Conservation (phyloP, 257 asterid species). For the Ocimum tenuiflorum region DNA sequence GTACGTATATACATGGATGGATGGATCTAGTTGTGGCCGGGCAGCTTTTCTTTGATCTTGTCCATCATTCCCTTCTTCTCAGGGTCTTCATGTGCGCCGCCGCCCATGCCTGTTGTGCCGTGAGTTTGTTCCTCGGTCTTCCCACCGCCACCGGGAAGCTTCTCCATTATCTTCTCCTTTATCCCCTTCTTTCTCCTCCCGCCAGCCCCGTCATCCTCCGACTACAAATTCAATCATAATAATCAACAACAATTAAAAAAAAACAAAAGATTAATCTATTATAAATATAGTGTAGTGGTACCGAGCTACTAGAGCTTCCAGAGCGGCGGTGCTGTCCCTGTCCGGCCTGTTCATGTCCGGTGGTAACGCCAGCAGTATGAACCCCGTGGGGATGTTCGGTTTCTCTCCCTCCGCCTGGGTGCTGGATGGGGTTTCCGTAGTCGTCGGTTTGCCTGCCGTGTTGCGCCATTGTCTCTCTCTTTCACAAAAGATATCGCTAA, state of each 20-base stretch:
- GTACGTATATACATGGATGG: neutral
- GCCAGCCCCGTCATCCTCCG: conserved; percentile 50
- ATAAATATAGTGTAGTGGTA: neutral
- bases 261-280: neutral
- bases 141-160: conserved; percentile 38
- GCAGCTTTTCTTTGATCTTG: conserved; percentile 76
- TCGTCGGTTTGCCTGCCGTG: conserved; percentile 54
- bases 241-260: neutral
- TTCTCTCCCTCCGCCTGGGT: conserved; percentile 28
- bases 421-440: conserved; percentile 32
- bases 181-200: conserved; percentile 59
- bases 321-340: conserved; percentile 34
- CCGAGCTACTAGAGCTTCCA: conserved; percentile 47
- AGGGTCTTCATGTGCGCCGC: conserved; percentile 19
- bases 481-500: neutral
- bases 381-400: conserved; percentile 26
- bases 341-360: conserved; percentile 18
- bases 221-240: too few relatives aligned
- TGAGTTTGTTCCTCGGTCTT: too few relatives aligned
- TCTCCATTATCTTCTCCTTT: conserved; percentile 46
- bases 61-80: conserved; percentile 81
- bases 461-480: conserved; percentile 30
- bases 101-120: conserved; percentile 5
- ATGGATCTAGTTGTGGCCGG: conserved; percentile 26
- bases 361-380: neutral